These are phyloP conservation scores for Pinguiococcus pyrenoidosus DNA, from an alignment of 108 stramenopile genomes.

Conservation along the genomic window DNA sequence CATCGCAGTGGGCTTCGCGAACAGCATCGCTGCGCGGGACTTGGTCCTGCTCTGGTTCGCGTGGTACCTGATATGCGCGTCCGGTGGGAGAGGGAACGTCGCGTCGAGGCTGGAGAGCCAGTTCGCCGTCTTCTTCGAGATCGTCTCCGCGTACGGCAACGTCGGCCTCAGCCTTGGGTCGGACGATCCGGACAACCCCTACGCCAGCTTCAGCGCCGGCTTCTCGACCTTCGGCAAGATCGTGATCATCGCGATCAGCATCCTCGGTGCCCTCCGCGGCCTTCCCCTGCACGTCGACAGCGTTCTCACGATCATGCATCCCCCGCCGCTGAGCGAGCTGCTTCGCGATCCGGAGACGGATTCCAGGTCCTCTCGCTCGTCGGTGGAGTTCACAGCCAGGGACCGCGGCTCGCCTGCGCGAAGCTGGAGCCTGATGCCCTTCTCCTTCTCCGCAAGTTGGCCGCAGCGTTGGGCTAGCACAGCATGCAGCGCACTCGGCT, in stretches of 20 bases:
- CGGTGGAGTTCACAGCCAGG: too few relatives aligned
- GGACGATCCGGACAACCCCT: neutral
- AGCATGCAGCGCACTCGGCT: too few relatives aligned
- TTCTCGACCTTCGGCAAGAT: neutral
- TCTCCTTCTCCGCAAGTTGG: too few relatives aligned
- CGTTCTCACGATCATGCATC: too few relatives aligned
- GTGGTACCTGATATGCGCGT: neutral
- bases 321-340: too few relatives aligned
- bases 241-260: constrained; percentile 1
- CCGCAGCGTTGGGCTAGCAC: too few relatives aligned
- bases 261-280: neutral
- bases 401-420: too few relatives aligned
- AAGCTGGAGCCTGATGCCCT: too few relatives aligned
- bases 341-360: too few relatives aligned
- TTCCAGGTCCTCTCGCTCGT: too few relatives aligned
- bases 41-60: neutral
- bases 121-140: constrained; percentile 11
- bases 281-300: too few relatives aligned
- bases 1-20: neutral
- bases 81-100: neutral
- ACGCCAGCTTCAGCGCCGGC: neutral
- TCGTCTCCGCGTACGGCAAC: constrained; percentile 4
- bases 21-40: constrained; percentile 1
- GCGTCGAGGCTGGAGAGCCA: neutral
- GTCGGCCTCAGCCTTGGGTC: constrained; percentile 4